Percentiles rank a stretch among this genome's conserved stretches.
phyloP scores from a whole-genome alignment of 2,329 filamentous ascomycete species.

The Claviceps paspali region DNA sequence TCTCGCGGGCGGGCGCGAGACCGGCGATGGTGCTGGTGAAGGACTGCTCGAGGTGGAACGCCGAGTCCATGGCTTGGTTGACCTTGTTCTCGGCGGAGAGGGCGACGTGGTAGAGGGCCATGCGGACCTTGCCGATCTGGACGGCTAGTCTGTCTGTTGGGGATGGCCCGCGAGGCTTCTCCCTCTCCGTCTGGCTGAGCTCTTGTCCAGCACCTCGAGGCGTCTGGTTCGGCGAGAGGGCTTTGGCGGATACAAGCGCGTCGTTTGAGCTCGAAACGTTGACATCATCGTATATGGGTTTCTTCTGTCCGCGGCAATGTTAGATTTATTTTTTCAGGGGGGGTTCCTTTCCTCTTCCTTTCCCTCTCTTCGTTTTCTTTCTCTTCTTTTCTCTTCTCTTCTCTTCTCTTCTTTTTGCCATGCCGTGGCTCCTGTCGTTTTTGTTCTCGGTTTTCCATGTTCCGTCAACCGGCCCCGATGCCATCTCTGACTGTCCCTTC shows the following conservation, averaged over 20 bases:
- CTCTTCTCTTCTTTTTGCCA: too few relatives aligned
- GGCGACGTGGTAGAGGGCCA: constrained; percentile 66
- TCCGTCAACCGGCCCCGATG: too few relatives aligned
- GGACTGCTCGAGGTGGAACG: constrained; percentile 72
- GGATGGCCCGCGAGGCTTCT: constrained; percentile 39
- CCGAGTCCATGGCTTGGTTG: constrained; percentile 66
- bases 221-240: constrained; percentile 10
- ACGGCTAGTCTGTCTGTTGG: constrained; percentile 80
- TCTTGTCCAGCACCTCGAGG: constrained; percentile 12
- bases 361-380: not conserved
- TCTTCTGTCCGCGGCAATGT: constrained; percentile 23
- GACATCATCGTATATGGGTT: constrained; percentile 70
- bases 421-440: too few relatives aligned
- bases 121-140: constrained; percentile 64
- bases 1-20: constrained; percentile 71
- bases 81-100: constrained; percentile 64
- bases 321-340: not conserved
- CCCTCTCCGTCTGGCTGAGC: constrained; percentile 13
- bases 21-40: constrained; percentile 83
- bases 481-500: too few relatives aligned
- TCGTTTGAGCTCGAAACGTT: constrained; percentile 24
- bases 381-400: not conserved
- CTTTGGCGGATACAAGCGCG: constrained; percentile 15
- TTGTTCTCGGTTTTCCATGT: too few relatives aligned
- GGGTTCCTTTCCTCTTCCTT: not conserved